These are phyloP conservation scores for Dothistroma pini DNA, from an alignment of 2,329 filamentous ascomycete species.

Conservation along the genomic window DNA sequence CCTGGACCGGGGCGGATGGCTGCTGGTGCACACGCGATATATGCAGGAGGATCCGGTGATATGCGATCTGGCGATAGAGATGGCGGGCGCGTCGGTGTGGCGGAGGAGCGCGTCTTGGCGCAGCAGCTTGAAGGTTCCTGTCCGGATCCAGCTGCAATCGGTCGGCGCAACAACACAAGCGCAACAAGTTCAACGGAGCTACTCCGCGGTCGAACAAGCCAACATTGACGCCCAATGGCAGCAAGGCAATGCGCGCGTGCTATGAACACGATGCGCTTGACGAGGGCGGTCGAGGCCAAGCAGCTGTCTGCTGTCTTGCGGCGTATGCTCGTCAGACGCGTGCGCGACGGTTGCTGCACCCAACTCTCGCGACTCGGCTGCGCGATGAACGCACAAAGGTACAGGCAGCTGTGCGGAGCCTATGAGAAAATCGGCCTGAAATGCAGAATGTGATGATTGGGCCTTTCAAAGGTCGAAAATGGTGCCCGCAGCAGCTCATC, in stretches of 20 bases:
- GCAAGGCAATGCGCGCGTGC: background rate
- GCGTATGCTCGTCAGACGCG: background rate
- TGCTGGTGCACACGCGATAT: slow-evolving; percentile 1
- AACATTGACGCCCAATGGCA: slow-evolving; percentile 4
- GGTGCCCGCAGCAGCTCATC: background rate
- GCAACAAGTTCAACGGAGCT: background rate
- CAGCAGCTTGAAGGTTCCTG: background rate
- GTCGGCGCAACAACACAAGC: background rate
- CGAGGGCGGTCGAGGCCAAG: background rate
- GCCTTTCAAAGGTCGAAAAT: background rate
- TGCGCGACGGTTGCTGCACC: background rate
- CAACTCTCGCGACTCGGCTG: background rate
- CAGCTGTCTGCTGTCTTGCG: background rate
- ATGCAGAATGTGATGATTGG: slow-evolving; percentile 2
- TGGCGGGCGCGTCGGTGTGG: background rate
- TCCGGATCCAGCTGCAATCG: background rate
- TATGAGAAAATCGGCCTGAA: slow-evolving; percentile 1
- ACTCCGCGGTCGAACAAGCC: background rate
- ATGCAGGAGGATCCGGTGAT: background rate
- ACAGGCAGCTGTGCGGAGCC: background rate
- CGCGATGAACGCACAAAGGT: slow-evolving; percentile 2
- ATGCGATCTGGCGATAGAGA: background rate
- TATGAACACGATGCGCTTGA: background rate
- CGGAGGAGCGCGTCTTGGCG: background rate
- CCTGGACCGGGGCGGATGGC: background rate